These are phyloP conservation scores for Sordariomycetes sp. DNA, from an alignment of 2,329 filamentous ascomycete genomes.

Conservation along the genomic window DNA sequence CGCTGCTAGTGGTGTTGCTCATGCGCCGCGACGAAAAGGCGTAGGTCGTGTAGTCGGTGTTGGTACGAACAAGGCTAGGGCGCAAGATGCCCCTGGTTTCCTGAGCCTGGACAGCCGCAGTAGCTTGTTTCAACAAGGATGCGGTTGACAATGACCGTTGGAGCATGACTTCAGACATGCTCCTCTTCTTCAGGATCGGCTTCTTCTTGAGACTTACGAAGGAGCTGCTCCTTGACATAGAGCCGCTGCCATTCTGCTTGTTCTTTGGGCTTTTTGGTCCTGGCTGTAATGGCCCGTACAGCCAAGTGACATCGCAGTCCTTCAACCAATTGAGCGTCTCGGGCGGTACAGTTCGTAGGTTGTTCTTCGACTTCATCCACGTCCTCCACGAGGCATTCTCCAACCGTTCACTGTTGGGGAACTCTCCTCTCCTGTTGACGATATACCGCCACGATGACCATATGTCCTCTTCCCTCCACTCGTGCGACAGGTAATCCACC, in stretches of 20 bases:
- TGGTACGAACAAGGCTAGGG: constrained; percentile 50
- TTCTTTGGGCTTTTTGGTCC: constrained; percentile 46
- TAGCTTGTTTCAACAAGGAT: constrained; percentile 81
- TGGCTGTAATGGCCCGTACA: constrained; percentile 83
- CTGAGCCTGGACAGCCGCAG: constrained; percentile 77
- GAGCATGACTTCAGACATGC: constrained; percentile 91
- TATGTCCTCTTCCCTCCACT: constrained; percentile 92
- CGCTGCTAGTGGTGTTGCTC: constrained; percentile 52
- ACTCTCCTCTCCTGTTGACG: constrained; percentile 67
- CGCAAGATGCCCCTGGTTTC: constrained; percentile 46
- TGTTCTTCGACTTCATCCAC: constrained; percentile 89
- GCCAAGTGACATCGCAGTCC: constrained; percentile 94
- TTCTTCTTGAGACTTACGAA: constrained; percentile 64
- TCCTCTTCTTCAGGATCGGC: constrained; percentile 92
- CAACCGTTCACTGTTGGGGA: constrained; percentile 70
- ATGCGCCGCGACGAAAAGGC: constrained; percentile 52
- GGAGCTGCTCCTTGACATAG: constrained; percentile 47
- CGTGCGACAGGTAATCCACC: constrained; percentile 91
- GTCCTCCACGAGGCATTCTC: constrained; percentile 97
- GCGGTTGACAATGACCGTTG: constrained; percentile 82
- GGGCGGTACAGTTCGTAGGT: constrained; percentile 77
- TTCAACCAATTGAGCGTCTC: constrained; percentile 95
- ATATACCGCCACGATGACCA: constrained; percentile 97
- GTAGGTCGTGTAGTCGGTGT: constrained; percentile 61
- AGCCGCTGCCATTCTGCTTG: constrained; percentile 29